phyloP scores from a whole-genome alignment of 306 rosid genomes.

The Prunus fruticosa region DNA sequence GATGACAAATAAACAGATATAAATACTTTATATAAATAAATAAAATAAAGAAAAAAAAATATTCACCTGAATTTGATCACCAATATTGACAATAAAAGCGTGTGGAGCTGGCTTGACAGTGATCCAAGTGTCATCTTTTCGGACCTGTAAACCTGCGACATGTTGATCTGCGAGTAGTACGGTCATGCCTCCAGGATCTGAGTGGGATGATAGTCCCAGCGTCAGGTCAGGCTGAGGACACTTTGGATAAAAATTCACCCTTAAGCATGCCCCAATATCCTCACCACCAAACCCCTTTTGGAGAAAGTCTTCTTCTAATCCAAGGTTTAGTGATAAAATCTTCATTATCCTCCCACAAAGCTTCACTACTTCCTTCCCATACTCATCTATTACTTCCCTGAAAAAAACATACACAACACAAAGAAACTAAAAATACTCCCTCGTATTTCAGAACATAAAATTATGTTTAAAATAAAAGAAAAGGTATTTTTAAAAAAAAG shows the following conservation, averaged over 20 bases:
- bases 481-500: no score
- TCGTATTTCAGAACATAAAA: no score
- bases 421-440: not conserved
- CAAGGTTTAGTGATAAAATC: constrained; percentile 58
- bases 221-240: constrained; percentile 82
- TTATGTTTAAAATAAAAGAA: no score
- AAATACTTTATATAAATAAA: not conserved
- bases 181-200: constrained; percentile 90
- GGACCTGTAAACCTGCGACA: constrained; percentile 80
- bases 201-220: constrained; percentile 81
- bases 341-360: constrained; percentile 64
- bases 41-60: no score
- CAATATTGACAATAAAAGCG: constrained; percentile 85
- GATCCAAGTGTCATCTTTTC: constrained; percentile 54
- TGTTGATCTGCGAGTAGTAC: constrained; percentile 55
- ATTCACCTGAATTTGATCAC: constrained; percentile 87
- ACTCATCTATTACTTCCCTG: constrained; percentile 78
- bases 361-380: constrained; percentile 76
- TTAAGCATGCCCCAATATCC: constrained; percentile 73
- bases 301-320: constrained; percentile 46
- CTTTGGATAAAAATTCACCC: constrained; percentile 77
- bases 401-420: not conserved
- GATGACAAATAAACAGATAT: not conserved
- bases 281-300: constrained; percentile 69
- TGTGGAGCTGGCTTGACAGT: constrained; percentile 74